phyloP scores from a whole-genome alignment of 2,329 filamentous ascomycete genomes.

The Alternaria dauci region DNA sequence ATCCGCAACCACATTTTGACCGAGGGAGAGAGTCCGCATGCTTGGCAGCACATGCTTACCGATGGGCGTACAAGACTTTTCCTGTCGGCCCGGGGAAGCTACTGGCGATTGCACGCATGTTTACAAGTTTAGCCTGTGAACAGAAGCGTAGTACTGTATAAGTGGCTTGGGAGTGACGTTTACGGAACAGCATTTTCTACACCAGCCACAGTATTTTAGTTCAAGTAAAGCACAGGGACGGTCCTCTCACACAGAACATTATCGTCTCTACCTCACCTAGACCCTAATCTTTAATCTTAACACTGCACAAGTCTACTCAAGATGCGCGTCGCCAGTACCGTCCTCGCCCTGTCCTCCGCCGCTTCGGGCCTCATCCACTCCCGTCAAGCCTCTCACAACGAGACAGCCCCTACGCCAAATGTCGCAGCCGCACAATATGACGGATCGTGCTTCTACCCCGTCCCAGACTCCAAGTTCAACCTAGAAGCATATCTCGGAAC shows the following conservation, averaged over 20 bases:
- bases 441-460: slow-evolving; percentile 40
- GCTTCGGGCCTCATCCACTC: slow-evolving; percentile 24
- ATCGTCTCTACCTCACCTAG: background rate
- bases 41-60: slow-evolving; percentile 9
- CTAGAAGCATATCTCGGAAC: slow-evolving; percentile 38
- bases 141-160: background rate
- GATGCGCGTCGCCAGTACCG: slow-evolving; percentile 31
- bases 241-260: background rate
- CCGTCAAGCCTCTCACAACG: slow-evolving; percentile 14
- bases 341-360: slow-evolving; percentile 28
- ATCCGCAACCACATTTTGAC: slow-evolving; percentile 18
- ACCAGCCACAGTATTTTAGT: background rate
- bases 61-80: background rate
- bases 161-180: slow-evolving; percentile 13
- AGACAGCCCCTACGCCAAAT: slow-evolving; percentile 20
- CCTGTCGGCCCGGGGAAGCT: slow-evolving; percentile 17
- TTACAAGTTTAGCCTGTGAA: slow-evolving; percentile 1
- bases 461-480: slow-evolving; percentile 36
- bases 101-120: slow-evolving; percentile 16
- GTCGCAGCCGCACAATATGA: slow-evolving; percentile 36
- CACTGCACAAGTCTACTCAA: background rate
- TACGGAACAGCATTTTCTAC: background rate
- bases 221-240: background rate
- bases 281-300: background rate
- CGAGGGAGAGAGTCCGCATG: slow-evolving; percentile 9